These are phyloP conservation scores for Citrus inodora DNA, from an alignment of 345 rosid genomes.

Conservation along the genomic window DNA sequence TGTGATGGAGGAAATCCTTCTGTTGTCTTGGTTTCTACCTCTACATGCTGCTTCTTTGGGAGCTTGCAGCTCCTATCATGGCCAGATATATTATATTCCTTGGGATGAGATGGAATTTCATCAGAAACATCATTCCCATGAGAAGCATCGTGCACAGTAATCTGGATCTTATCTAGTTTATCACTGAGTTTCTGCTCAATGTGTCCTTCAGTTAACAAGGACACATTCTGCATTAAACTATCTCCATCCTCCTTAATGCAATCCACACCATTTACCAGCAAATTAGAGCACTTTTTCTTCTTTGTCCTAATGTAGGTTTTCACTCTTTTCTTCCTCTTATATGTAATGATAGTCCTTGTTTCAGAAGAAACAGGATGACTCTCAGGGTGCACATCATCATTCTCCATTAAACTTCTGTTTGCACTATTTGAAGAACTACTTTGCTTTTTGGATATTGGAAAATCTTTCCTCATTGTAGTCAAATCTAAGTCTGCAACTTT, in stretches of 20 bases:
- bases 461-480: background rate
- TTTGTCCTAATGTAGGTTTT: slow-evolving; percentile 9
- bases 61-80: slow-evolving; percentile 8
- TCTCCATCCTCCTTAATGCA: background rate
- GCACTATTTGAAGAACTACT: slow-evolving; percentile 7
- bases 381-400: background rate
- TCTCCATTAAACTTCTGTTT: slow-evolving; percentile 11
- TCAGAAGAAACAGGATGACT: background rate
- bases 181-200: background rate
- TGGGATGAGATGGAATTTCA: background rate
- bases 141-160: background rate
- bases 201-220: background rate
- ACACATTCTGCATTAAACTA: background rate
- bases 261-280: background rate
- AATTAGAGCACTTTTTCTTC: background rate
- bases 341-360: background rate
- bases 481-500: slow-evolving; percentile 2
- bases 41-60: slow-evolving; percentile 12
- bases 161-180: background rate
- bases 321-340: background rate
- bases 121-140: background rate
- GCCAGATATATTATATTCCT: background rate
- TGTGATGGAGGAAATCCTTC: slow-evolving; percentile 15
- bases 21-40: slow-evolving; percentile 19
- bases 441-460: slow-evolving; percentile 1